Conservation (phyloP, 495 filamentous ascomycete species). For the Sabuloglossum arenarium region DNA sequence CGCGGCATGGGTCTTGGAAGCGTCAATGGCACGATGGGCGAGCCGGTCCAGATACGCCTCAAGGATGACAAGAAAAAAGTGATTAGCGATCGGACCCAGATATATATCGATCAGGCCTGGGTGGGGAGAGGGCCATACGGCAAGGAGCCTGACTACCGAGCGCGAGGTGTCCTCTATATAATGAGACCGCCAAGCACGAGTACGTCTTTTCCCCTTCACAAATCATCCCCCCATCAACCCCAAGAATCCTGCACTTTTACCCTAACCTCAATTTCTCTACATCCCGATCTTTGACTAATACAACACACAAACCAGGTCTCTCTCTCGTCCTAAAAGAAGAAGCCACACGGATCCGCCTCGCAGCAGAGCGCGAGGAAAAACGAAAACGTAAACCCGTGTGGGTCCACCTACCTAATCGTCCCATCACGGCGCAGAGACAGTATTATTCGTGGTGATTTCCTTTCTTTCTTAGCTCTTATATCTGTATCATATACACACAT, state of each 20-base stretch:
- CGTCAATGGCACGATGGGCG: conserved; percentile 11
- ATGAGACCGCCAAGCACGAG: conserved; percentile 48
- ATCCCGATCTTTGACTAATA: not conserved
- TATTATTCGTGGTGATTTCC: conserved; percentile 62
- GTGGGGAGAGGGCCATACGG: conserved; percentile 53
- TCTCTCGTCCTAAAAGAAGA: conserved; percentile 80
- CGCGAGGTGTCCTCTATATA: conserved; percentile 39
- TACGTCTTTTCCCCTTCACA: conserved; percentile 21
- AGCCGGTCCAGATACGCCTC: conserved; percentile 22
- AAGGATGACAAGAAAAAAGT: conserved; percentile 39
- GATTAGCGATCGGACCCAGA: conserved; percentile 44
- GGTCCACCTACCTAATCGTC: conserved; percentile 65
- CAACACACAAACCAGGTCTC: conserved; percentile 30
- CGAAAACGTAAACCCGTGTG: conserved; percentile 51
- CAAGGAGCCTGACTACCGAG: conserved; percentile 35
- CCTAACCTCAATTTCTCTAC: not conserved
- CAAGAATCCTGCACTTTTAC: not conserved
- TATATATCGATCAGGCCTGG: conserved; percentile 86
- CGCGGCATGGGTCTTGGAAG: conserved; percentile 67
- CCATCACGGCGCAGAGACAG: conserved; percentile 57
- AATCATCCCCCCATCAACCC: not conserved
- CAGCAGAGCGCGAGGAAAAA: conserved; percentile 54
- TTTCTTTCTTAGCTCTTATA: not conserved
- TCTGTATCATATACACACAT: too few species aligned
- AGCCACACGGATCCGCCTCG: conserved; percentile 59